These are phyloP conservation scores for Geum urbanum DNA, from an alignment of 306 rosid species.

Conservation along the genomic window DNA sequence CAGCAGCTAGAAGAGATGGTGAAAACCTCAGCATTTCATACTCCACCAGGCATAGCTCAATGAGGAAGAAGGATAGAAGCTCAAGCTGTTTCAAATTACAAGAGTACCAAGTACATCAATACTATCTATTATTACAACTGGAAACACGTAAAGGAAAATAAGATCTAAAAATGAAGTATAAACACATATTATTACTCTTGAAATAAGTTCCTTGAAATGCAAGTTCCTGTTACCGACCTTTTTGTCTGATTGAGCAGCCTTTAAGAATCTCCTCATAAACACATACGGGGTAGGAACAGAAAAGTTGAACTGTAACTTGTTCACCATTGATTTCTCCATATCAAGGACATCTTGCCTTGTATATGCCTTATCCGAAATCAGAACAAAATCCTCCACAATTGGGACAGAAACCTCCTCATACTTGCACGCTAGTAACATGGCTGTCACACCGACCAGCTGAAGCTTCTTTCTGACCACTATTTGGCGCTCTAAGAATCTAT, in stretches of 20 bases:
- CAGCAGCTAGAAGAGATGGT: slow-evolving; percentile 81
- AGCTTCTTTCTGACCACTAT: slow-evolving; percentile 48
- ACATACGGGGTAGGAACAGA: slow-evolving; percentile 60
- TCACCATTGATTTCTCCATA: slow-evolving; percentile 55
- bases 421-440: slow-evolving; percentile 57
- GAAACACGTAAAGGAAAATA: too few species aligned
- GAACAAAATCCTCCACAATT: slow-evolving; percentile 53
- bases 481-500: slow-evolving; percentile 46
- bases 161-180: not conserved
- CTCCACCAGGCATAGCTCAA: slow-evolving; percentile 78
- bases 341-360: slow-evolving; percentile 44
- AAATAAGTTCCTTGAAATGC: too few species aligned
- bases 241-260: slow-evolving; percentile 48
- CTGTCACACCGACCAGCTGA: slow-evolving; percentile 60
- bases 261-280: slow-evolving; percentile 54
- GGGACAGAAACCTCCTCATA: slow-evolving; percentile 64
- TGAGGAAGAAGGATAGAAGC: slow-evolving; percentile 67
- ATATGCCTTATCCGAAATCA: slow-evolving; percentile 56
- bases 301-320: slow-evolving; percentile 46
- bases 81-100: slow-evolving; percentile 51
- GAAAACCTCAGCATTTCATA: slow-evolving; percentile 61
- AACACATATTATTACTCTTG: too few species aligned
- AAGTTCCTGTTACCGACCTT: slow-evolving; percentile 26
- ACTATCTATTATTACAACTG: not conserved
- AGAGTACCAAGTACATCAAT: not conserved